Conservation (phyloP, 2,329 filamentous ascomycete species). For the Aspergillus pseudonomiae region DNA sequence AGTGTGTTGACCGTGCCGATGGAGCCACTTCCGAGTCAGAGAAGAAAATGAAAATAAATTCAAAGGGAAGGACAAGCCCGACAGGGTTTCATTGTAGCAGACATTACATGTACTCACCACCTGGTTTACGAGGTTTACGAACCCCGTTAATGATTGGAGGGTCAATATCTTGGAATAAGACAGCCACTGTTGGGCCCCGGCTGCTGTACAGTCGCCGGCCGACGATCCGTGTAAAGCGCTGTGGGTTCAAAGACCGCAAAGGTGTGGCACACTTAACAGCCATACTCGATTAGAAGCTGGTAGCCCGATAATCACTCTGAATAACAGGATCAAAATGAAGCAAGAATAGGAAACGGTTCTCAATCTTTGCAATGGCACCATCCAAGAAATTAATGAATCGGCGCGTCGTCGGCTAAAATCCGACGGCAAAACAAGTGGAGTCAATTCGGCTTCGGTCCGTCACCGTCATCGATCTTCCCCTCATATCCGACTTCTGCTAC, state of each 20-base stretch:
- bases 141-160: conserved; percentile 53
- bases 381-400: neutral
- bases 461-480: neutral
- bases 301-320: too few relatives aligned
- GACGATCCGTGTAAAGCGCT: neutral
- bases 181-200: conserved; percentile 38
- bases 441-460: neutral
- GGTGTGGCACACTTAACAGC: neutral
- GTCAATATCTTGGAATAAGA: conserved; percentile 52
- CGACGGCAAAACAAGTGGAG: neutral
- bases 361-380: neutral
- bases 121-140: conserved; percentile 54
- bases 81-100: neutral
- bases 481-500: too few relatives aligned
- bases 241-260: neutral
- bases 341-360: too few relatives aligned
- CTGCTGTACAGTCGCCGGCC: neutral
- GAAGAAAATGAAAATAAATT: neutral
- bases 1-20: neutral
- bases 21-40: neutral
- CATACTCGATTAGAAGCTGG: neutral
- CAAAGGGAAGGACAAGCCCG: neutral
- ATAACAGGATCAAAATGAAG: too few relatives aligned
- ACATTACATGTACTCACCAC: conserved; percentile 33
- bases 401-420: neutral